phyloP scores from a whole-genome alignment of 768 basidiomycete genomes.

The Cystofilobasidium capitatum region DNA sequence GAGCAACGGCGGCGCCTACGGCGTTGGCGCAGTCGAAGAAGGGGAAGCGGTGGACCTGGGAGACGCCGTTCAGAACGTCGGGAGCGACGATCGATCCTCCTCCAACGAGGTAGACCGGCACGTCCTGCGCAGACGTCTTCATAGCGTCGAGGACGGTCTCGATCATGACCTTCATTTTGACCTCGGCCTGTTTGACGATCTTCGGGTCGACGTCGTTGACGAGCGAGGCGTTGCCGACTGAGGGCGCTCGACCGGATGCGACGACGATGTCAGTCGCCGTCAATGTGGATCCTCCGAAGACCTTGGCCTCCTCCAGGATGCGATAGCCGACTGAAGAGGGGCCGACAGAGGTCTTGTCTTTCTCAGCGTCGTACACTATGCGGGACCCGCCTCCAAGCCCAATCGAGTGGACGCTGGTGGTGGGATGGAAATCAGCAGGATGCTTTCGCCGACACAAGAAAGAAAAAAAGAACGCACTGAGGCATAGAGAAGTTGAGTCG shows the following conservation, averaged over 20 bases:
- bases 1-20: slow-evolving; percentile 48
- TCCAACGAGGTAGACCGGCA: slow-evolving; percentile 55
- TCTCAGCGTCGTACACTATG: slow-evolving; percentile 48
- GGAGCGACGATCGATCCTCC: slow-evolving; percentile 58
- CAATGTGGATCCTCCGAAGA: slow-evolving; percentile 51
- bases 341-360: slow-evolving; percentile 57
- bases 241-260: slow-evolving; percentile 34
- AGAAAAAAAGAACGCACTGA: no score
- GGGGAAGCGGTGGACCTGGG: slow-evolving; percentile 47
- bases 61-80: slow-evolving; percentile 47
- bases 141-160: slow-evolving; percentile 51
- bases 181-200: slow-evolving; percentile 40
- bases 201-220: slow-evolving; percentile 34
- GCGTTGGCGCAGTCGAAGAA: slow-evolving; percentile 35
- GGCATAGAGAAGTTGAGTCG: neutral
- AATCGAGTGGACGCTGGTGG: slow-evolving; percentile 52
- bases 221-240: slow-evolving; percentile 29
- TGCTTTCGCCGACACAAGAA: no score
- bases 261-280: slow-evolving; percentile 57
- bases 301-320: slow-evolving; percentile 45
- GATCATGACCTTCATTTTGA: slow-evolving; percentile 43
- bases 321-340: slow-evolving; percentile 58
- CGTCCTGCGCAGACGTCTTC: slow-evolving; percentile 55
- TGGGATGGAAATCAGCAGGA: no score
- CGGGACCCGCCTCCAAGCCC: slow-evolving; percentile 44